Evolutionary conservation across 768 basidiomycete species (phyloP).

Genomic region (Termitomyces sp.): DNA sequence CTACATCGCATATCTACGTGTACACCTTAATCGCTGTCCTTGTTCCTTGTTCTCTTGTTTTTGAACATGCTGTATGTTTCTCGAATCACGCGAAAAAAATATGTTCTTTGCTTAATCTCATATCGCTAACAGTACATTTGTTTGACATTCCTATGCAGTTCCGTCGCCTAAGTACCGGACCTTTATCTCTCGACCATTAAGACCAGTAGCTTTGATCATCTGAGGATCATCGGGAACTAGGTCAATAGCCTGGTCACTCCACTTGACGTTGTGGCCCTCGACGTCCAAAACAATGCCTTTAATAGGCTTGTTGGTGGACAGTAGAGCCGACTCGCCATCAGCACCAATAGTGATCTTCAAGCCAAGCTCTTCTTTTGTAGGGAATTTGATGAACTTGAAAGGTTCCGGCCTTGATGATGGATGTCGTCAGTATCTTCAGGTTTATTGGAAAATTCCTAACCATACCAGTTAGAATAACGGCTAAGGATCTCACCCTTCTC

Average conservation of each 20-base stretch:
- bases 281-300: constrained; percentile 85
- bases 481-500: constrained; percentile 52
- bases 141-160: constrained; percentile 38
- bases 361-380: constrained; percentile 50
- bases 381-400: constrained; percentile 88
- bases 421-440: not conserved
- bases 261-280: constrained; percentile 65
- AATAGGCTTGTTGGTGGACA: constrained; percentile 63
- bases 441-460: constrained; percentile 7
- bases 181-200: constrained; percentile 61
- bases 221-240: constrained; percentile 84
- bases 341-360: constrained; percentile 45
- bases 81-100: not conserved
- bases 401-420: constrained; percentile 75
- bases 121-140: not conserved
- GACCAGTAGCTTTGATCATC: constrained; percentile 55
- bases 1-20: constrained; percentile 2
- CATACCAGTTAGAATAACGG: constrained; percentile 73
- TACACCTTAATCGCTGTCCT: constrained; percentile 5
- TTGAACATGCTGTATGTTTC: not conserved
- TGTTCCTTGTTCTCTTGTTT: not conserved
- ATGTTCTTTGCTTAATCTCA: too few relatives aligned
- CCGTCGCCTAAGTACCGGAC: constrained; percentile 75
- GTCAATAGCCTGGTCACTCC: constrained; percentile 91
- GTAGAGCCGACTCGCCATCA: constrained; percentile 55